Percentiles rank a stretch among this genome's conserved stretches.
Conservation (phyloP, 805 yeast genomes). For the Ascoidea asiatica region DNA sequence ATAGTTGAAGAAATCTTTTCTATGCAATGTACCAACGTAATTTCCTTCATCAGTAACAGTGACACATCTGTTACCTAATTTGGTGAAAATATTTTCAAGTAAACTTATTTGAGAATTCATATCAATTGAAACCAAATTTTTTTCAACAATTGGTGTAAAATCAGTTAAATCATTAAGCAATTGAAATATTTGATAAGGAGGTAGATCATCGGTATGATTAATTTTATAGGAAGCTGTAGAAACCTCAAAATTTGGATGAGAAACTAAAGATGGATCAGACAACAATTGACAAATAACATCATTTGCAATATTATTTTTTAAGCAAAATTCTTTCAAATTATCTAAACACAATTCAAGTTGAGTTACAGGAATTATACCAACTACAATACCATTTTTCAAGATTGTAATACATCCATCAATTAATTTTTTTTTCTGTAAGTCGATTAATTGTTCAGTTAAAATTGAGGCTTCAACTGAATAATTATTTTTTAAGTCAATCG, state of each 20-base stretch:
- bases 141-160: conserved; percentile 28
- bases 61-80: conserved; percentile 35
- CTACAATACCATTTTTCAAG: conserved; percentile 20
- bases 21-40: conserved; percentile 38
- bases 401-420: conserved; percentile 42
- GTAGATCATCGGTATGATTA: neutral
- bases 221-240: neutral
- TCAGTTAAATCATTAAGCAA: conserved; percentile 20
- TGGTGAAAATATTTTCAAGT: conserved; percentile 36
- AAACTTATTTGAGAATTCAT: conserved; percentile 33
- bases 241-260: neutral
- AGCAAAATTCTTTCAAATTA: conserved; percentile 20
- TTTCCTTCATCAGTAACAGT: conserved; percentile 32
- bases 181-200: conserved; percentile 2
- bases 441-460: conserved; percentile 16
- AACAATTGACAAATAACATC: conserved; percentile 3
- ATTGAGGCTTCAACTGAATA: conserved; percentile 9
- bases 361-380: conserved; percentile 35
- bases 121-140: conserved; percentile 33
- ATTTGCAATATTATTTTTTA: conserved; percentile 3
- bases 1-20: conserved; percentile 36
- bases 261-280: neutral
- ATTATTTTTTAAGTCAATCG: neutral
- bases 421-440: conserved; percentile 27
- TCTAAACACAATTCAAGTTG: conserved; percentile 40